These are phyloP conservation scores for Pseudozyma thailandica DNA, from an alignment of 1,284 basidiomycete species.

Conservation along the genomic window DNA sequence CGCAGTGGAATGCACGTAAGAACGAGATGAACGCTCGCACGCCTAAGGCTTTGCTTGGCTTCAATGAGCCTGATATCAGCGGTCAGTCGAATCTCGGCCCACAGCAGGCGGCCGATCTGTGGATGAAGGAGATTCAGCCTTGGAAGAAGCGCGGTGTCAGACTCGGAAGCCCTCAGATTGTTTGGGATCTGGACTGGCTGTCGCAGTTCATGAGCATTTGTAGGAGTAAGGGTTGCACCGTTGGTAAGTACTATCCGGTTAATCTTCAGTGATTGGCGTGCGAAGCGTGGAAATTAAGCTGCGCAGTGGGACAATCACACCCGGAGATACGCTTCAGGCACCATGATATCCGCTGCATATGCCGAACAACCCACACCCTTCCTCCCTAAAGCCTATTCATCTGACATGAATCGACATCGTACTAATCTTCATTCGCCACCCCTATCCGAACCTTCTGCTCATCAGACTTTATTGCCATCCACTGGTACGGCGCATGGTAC, in stretches of 20 bases:
- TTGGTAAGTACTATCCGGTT: slow-evolving; percentile 26
- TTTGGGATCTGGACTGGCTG: slow-evolving; percentile 60
- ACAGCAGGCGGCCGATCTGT: slow-evolving; percentile 42
- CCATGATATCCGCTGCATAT: too few species aligned
- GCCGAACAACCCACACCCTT: too few species aligned
- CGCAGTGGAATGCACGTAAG: slow-evolving; percentile 56
- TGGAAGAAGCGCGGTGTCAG: slow-evolving; percentile 56
- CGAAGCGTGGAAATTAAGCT: too few species aligned
- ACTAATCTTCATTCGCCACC: slow-evolving; percentile 24
- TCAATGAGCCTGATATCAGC: slow-evolving; percentile 64
- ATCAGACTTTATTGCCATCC: slow-evolving; percentile 62
- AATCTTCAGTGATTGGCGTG: too few species aligned
- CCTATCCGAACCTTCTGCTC: neutral
- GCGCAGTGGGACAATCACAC: too few species aligned
- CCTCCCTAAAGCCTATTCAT: neutral
- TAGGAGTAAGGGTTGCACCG: slow-evolving; percentile 50
- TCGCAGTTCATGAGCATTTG: slow-evolving; percentile 53
- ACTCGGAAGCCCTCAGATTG: slow-evolving; percentile 62
- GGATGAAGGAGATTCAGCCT: slow-evolving; percentile 58
- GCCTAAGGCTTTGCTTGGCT: slow-evolving; percentile 52
- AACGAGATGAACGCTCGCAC: slow-evolving; percentile 43
- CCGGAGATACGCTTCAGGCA: too few species aligned
- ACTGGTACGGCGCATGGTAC: slow-evolving; percentile 62
- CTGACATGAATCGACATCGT: slow-evolving; percentile 13
- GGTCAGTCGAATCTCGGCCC: slow-evolving; percentile 58